Evolutionary conservation across 2,329 filamentous ascomycete genomes (phyloP), one percentile per base, ranked within the genome.

Genomic region (Ceratocystis eucalypticola): DNA sequence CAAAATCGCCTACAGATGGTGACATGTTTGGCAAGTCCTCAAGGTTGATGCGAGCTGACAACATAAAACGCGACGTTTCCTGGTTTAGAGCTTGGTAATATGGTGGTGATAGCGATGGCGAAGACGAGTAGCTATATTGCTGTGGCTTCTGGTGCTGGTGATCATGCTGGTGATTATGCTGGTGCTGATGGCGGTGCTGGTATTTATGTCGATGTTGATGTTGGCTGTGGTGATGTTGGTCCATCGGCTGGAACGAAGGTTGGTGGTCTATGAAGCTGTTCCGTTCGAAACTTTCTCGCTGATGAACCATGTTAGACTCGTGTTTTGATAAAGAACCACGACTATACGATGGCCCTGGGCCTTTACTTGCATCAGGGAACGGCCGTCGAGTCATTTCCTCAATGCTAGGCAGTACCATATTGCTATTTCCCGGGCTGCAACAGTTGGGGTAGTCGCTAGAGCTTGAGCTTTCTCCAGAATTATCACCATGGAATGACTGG

Each of bases 1-100:
- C 66, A 48, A 68, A 68, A 10, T 64, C 66, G 33, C 64, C 59
- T 10, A 68, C 28, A 44, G 61, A 64, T 17, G 66, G 48, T 2
- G 46, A 28, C 12, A 61, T 44, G n/a, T 62, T 61, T 41, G 59
- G 33, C 5, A 65, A 41, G 25, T 66, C 59, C 12, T 41, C 46
- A 17, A 68, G 48, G 17, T n/a, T 45, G 61, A 65, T 65, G 7
- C 61, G 66, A 15, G 61, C n/a, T 7, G 66, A 22, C 17, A 59
- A 62, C 12, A 46, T 62, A 12, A 59, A 61, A 4, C 61, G 64
- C 8, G 63, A 64, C 15, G 55, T 30, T 28, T 61, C 22, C 45
- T 44, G 22, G 57, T 64, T 5, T 50, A 50, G 15, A 50, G 59
- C 25, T 61, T 59, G 37, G 41, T n/a, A 28, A 53, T 61, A 37